phyloP scores from a whole-genome alignment of 208 protist genomes.

The Blechomonas ayalai region DNA sequence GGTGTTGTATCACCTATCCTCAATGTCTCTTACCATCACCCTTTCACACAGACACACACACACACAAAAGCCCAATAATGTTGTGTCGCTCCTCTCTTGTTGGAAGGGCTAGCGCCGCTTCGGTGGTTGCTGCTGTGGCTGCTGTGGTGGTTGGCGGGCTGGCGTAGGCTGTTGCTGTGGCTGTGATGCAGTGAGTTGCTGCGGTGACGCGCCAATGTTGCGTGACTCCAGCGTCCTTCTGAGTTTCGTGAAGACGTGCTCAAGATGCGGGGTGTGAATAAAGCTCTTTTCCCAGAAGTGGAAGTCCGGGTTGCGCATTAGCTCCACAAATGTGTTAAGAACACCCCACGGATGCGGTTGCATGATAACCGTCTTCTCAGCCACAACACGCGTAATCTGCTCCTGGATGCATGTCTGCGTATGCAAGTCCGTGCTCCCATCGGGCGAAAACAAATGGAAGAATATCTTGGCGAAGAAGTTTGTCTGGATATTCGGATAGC shows the following conservation, averaged over 20 bases:
- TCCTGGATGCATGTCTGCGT: conserved; percentile 93
- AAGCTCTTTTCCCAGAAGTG: conserved; percentile 95
- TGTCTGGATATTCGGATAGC: conserved; percentile 99
- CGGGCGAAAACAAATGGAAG: conserved; percentile 94
- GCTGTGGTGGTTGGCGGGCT: conserved; percentile 2
- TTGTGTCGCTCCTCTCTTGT: conserved; percentile 2
- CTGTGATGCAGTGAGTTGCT: conserved; percentile 21
- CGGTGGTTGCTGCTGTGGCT: conserved; percentile 7
- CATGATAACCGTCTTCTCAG: conserved; percentile 97
- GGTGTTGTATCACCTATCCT: too few species aligned
- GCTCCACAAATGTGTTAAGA: conserved; percentile 99
- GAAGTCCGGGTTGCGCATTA: conserved; percentile 96
- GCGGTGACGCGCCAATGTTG: conserved; percentile 13
- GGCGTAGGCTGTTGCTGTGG: conserved; percentile 19
- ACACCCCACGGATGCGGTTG: conserved; percentile 99
- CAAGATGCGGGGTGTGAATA: conserved; percentile 49
- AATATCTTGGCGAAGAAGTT: conserved; percentile 98
- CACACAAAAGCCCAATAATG: too few species aligned
- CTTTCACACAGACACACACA: too few species aligned
- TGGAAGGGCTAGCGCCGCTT: conserved; percentile 5
- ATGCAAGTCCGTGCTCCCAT: conserved; percentile 27
- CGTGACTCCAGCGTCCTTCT: conserved; percentile 50
- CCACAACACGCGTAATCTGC: conserved; percentile 93
- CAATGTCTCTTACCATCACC: too few species aligned
- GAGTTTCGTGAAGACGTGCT: conserved; percentile 82